Evolutionary conservation across 2,329 filamentous ascomycete species (phyloP).

Genomic region (Elsinoe australis): DNA sequence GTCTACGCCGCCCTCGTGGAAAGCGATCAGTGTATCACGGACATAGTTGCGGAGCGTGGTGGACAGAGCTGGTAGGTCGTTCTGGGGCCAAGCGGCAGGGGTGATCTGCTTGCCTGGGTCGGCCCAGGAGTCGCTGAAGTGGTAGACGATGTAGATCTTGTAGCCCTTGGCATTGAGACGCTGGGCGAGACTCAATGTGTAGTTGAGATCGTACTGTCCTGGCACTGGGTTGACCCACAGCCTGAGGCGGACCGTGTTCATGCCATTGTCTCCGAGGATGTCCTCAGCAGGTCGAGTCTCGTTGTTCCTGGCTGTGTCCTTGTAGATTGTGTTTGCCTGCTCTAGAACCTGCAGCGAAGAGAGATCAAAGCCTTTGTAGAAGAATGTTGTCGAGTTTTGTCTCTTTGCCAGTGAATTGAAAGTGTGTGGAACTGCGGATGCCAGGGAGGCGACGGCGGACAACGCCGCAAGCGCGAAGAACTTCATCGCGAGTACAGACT

Average conservation of each 20-base stretch:
- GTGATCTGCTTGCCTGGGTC: slow-evolving; percentile 32
- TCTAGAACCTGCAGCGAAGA: slow-evolving; percentile 34
- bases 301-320: slow-evolving; percentile 33
- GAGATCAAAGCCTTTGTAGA: slow-evolving; percentile 36
- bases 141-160: slow-evolving; percentile 34
- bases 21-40: slow-evolving; percentile 33
- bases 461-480: neutral
- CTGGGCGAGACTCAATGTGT: slow-evolving; percentile 31
- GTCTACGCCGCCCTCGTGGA: slow-evolving; percentile 34
- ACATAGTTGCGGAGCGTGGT: slow-evolving; percentile 31
- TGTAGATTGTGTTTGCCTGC: slow-evolving; percentile 32
- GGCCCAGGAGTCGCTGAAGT: slow-evolving; percentile 31
- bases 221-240: slow-evolving; percentile 28
- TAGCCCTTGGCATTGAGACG: slow-evolving; percentile 32
- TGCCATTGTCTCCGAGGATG: slow-evolving; percentile 31
- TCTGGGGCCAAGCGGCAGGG: slow-evolving; percentile 31
- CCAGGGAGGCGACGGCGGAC: neutral
- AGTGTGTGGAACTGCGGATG: neutral
- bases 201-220: slow-evolving; percentile 28
- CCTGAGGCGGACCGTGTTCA: slow-evolving; percentile 31
- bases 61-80: slow-evolving; percentile 24
- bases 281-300: slow-evolving; percentile 31
- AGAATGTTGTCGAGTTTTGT: slow-evolving; percentile 20
- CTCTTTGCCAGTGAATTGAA: neutral
- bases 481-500: slow-evolving; percentile 2